These are phyloP conservation scores for Tolypocladium amazonense DNA, from an alignment of 2,329 filamentous ascomycete genomes.

Conservation along the genomic window DNA sequence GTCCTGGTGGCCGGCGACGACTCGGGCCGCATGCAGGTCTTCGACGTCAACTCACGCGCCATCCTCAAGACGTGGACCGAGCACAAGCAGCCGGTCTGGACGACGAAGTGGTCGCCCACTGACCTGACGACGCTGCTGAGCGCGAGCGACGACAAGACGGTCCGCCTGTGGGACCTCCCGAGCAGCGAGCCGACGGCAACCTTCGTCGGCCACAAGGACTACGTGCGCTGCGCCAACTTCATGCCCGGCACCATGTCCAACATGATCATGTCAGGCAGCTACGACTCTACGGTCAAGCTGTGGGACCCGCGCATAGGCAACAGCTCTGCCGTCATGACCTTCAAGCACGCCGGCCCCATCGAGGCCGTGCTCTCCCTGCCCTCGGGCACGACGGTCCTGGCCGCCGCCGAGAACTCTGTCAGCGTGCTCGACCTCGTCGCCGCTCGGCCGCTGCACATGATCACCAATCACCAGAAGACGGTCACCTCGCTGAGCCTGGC, in stretches of 20 bases:
- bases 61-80: conserved; percentile 93
- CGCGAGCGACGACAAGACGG: conserved; percentile 84
- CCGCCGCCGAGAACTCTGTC: conserved; percentile 75
- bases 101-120: conserved; percentile 82
- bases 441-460: conserved; percentile 73
- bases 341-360: conserved; percentile 84
- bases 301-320: conserved; percentile 79
- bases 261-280: conserved; percentile 80
- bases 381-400: conserved; percentile 76
- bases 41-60: conserved; percentile 77
- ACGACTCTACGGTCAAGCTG: conserved; percentile 84
- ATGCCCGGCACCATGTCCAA: conserved; percentile 65
- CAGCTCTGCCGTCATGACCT: conserved; percentile 68
- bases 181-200: conserved; percentile 64
- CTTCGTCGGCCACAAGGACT: conserved; percentile 83
- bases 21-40: conserved; percentile 85
- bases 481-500: conserved; percentile 80
- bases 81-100: conserved; percentile 91
- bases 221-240: conserved; percentile 79
- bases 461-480: conserved; percentile 95
- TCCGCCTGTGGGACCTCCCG: conserved; percentile 88
- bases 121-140: conserved; percentile 81
- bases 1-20: conserved; percentile 89
- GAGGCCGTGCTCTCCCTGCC: conserved; percentile 83
- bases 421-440: conserved; percentile 89